These are phyloP conservation scores for Corymbia citriodora DNA, from an alignment of 441 rosid species.

Conservation along the genomic window DNA sequence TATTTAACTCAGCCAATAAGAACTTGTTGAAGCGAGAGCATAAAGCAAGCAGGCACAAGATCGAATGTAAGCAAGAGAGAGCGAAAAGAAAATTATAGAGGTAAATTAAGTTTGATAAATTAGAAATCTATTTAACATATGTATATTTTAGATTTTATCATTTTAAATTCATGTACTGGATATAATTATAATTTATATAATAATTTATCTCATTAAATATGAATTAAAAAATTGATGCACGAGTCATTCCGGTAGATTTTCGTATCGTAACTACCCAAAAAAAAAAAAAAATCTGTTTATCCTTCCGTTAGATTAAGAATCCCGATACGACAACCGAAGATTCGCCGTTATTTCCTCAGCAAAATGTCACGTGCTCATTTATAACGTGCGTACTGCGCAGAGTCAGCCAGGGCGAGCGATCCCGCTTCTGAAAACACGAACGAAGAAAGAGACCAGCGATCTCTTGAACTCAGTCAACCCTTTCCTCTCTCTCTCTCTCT, in stretches of 20 bases:
- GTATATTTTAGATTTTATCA: too few relatives aligned
- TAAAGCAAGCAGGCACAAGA: accelerated
- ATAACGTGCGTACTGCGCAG: neutral
- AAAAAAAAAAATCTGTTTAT: neutral
- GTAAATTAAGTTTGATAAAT: too few relatives aligned
- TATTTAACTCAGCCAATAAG: too few relatives aligned
- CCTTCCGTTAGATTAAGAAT: neutral
- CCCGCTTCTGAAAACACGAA: neutral
- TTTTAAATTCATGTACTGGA: too few relatives aligned
- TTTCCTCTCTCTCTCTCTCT: neutral
- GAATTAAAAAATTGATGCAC: too few relatives aligned
- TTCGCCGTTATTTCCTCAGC: neutral
- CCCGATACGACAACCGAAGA: neutral
- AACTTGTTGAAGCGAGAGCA: accelerated
- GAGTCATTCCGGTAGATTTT: too few relatives aligned
- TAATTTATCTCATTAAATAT: too few relatives aligned
- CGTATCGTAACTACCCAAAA: too few relatives aligned
- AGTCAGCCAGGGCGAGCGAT: neutral
- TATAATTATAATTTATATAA: too few relatives aligned
- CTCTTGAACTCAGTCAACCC: neutral
- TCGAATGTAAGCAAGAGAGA: too few relatives aligned
- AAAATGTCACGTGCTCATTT: neutral
- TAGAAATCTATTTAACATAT: too few relatives aligned
- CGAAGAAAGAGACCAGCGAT: neutral
- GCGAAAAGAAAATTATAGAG: too few relatives aligned